Evolutionary conservation across 1,139 yeast genomes (phyloP).

Genomic region (Protomyces lactucae-debilis): DNA sequence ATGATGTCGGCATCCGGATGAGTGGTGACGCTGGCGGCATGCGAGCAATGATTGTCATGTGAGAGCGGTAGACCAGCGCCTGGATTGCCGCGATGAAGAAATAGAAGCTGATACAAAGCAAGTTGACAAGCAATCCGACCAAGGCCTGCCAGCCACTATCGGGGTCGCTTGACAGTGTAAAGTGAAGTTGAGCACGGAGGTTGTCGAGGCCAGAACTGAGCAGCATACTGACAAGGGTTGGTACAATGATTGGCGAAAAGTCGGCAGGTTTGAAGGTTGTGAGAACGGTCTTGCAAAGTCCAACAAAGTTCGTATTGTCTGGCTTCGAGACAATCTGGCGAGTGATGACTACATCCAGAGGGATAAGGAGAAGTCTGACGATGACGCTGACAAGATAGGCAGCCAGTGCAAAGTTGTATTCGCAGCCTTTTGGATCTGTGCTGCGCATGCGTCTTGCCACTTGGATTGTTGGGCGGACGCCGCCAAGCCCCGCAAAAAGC

Average conservation of each 20-base stretch:
- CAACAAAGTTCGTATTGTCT: not conserved
- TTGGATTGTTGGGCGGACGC: constrained; percentile 5
- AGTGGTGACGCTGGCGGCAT: constrained; percentile 5
- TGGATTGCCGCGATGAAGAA: constrained; percentile 9
- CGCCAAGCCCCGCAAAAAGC: constrained; percentile 1
- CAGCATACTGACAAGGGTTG: not conserved
- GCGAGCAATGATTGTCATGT: constrained; percentile 4
- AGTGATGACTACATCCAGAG: constrained; percentile 17
- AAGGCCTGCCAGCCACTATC: not conserved
- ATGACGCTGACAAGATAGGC: not conserved
- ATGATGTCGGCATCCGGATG: not conserved
- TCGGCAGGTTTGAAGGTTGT: not conserved
- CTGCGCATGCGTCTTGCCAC: not conserved
- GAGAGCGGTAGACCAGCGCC: constrained; percentile 9
- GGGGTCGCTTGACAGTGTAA: not conserved
- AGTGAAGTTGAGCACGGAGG: not conserved
- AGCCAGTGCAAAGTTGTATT: not conserved
- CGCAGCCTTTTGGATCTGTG: not conserved
- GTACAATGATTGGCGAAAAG: constrained; percentile 6
- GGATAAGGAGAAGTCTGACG: constrained; percentile 1
- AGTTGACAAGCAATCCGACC: not conserved
- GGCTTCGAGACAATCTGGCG: constrained; percentile 9
- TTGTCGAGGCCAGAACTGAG: not conserved
- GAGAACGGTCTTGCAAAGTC: constrained; percentile 1
- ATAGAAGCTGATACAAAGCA: not conserved